Conservation (phyloP, 495 filamentous ascomycete species). For the Podospora australis region DNA sequence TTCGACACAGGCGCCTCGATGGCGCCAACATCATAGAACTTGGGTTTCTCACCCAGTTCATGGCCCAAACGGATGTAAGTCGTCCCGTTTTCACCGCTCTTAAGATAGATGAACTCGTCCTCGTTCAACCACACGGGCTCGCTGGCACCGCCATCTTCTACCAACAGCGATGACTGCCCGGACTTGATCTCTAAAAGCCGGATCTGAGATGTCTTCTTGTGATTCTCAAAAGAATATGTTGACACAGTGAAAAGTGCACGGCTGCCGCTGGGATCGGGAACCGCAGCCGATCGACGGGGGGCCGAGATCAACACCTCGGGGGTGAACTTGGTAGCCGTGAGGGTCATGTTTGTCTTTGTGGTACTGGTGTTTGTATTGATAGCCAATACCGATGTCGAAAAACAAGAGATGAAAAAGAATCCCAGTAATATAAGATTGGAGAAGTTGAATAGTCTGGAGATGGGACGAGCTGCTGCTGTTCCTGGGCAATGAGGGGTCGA, state of each 20-base stretch:
- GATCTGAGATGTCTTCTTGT: slow-evolving; percentile 69
- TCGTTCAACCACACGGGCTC: slow-evolving; percentile 73
- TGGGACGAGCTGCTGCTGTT: too few relatives aligned
- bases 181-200: slow-evolving; percentile 64
- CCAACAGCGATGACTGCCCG: slow-evolving; percentile 60
- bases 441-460: too few relatives aligned
- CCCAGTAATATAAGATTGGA: neutral
- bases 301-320: slow-evolving; percentile 80
- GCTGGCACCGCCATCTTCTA: slow-evolving; percentile 54
- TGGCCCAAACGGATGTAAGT: slow-evolving; percentile 54
- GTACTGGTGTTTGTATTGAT: neutral
- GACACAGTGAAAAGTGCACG: slow-evolving; percentile 65
- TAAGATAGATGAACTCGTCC: slow-evolving; percentile 61
- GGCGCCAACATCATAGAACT: slow-evolving; percentile 48
- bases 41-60: slow-evolving; percentile 50
- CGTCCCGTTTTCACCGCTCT: slow-evolving; percentile 54
- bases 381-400: neutral
- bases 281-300: slow-evolving; percentile 68
- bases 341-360: slow-evolving; percentile 47
- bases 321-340: slow-evolving; percentile 63
- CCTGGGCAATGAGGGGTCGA: too few relatives aligned
- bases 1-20: slow-evolving; percentile 67
- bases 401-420: neutral
- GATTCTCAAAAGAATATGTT: slow-evolving; percentile 76
- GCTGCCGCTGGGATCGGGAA: slow-evolving; percentile 67